These are phyloP conservation scores for Cladosporium sp. DNA, from an alignment of 2,329 filamentous ascomycete genomes.

Conservation along the genomic window DNA sequence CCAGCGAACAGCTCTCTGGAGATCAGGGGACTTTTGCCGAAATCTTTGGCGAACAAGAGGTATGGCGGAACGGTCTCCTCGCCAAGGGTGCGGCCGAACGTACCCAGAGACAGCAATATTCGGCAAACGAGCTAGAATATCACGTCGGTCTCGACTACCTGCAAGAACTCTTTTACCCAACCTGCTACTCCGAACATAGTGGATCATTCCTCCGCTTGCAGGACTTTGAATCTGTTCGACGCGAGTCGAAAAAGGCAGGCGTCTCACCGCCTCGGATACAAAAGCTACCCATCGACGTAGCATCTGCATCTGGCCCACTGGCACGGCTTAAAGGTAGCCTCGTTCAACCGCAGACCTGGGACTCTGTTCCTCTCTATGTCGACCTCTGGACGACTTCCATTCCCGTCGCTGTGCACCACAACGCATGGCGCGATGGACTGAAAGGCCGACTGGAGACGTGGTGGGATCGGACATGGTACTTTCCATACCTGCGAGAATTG, in stretches of 20 bases:
- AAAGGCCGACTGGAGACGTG: constrained; percentile 18
- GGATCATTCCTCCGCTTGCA: constrained; percentile 13
- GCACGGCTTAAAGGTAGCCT: background rate
- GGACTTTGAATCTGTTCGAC: background rate
- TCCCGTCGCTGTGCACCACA: constrained; percentile 20
- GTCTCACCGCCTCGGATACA: background rate
- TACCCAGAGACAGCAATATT: background rate
- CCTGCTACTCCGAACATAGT: constrained; percentile 17
- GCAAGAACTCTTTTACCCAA: constrained; percentile 21
- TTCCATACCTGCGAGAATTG: constrained; percentile 1
- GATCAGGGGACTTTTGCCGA: constrained; percentile 25
- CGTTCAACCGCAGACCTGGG: background rate
- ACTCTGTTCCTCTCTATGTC: constrained; percentile 6
- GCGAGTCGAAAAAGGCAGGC: background rate
- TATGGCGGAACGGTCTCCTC: background rate
- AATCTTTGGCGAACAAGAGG: constrained; percentile 23
- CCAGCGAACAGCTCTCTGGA: constrained; percentile 5
- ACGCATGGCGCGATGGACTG: constrained; percentile 12
- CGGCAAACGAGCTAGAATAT: constrained; percentile 7
- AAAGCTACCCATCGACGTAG: background rate
- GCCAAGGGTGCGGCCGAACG: background rate
- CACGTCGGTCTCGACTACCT: constrained; percentile 21
- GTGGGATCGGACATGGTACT: constrained; percentile 13
- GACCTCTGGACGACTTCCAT: constrained; percentile 20
- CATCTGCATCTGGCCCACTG: background rate